These are phyloP conservation scores for Cystobasidium slooffiae DNA, from an alignment of 1,284 basidiomycete genomes.

Conservation along the genomic window DNA sequence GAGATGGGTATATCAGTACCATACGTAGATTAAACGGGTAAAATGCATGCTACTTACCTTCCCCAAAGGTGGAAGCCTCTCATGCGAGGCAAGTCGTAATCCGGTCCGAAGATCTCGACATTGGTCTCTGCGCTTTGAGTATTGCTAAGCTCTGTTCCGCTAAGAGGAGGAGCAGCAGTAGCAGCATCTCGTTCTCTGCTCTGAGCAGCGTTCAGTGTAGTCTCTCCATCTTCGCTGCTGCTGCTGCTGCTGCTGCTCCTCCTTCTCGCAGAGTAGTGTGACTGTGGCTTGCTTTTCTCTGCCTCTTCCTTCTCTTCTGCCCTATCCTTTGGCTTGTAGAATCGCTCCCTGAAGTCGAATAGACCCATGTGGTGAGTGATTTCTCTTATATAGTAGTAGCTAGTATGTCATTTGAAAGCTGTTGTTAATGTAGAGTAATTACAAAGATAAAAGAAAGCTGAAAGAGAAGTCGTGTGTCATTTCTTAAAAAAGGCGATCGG, in stretches of 20 bases:
- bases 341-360: background rate
- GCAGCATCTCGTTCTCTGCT: no score
- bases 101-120: slow-evolving; percentile 4
- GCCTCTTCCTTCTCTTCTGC: background rate
- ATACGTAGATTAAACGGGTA: background rate
- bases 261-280: background rate
- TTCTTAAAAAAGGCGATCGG: no score
- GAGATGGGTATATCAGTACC: background rate
- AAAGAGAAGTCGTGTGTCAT: background rate
- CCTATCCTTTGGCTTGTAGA: background rate
- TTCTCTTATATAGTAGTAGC: background rate
- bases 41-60: background rate
- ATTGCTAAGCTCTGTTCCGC: background rate
- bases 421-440: background rate
- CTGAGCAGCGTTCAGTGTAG: background rate
- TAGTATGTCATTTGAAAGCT: no score
- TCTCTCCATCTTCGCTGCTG: slow-evolving; percentile 2
- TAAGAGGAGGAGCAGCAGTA: background rate
- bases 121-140: slow-evolving; percentile 7
- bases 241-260: background rate
- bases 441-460: background rate
- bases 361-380: background rate
- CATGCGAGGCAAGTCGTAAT: slow-evolving; percentile 30
- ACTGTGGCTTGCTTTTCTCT: background rate
- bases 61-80: slow-evolving; percentile 28